Evolutionary conservation across 108 stramenopile species (phyloP).

Genomic region (Nitzschia inconspicua): DNA sequence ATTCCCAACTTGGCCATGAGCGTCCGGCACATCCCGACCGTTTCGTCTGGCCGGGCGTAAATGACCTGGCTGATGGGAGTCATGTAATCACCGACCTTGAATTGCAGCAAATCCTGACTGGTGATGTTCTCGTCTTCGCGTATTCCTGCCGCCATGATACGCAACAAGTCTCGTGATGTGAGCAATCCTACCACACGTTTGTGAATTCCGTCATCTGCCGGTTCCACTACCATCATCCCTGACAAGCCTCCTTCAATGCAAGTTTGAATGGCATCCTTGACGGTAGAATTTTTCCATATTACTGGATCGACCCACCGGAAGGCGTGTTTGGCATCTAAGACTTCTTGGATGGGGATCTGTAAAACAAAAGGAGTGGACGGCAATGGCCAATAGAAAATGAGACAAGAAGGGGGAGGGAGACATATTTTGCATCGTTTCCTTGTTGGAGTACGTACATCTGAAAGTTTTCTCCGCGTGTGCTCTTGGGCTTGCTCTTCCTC

Average conservation of each 20-base stretch:
- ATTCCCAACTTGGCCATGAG: conserved; percentile 89
- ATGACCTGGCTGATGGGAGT: conserved; percentile 83
- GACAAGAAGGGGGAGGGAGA: not conserved
- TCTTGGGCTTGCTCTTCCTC: conserved; percentile 28
- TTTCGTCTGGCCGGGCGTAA: conserved; percentile 80
- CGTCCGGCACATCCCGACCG: conserved; percentile 78
- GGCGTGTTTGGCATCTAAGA: conserved; percentile 74
- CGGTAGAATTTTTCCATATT: conserved; percentile 50
- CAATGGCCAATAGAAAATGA: not conserved
- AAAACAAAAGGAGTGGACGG: not conserved
- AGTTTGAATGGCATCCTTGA: conserved; percentile 59
- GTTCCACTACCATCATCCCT: conserved; percentile 85
- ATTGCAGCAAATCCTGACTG: conserved; percentile 43
- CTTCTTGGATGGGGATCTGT: conserved; percentile 62
- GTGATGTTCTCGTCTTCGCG: conserved; percentile 39
- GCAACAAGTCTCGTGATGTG: conserved; percentile 77
- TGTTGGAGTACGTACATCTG: conserved; percentile 26
- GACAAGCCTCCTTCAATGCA: conserved; percentile 73
- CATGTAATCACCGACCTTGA: conserved; percentile 52
- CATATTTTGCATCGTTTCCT: not conserved
- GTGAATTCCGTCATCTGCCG: conserved; percentile 9
- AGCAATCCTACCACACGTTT: conserved; percentile 62
- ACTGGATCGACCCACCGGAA: conserved; percentile 80
- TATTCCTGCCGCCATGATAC: conserved; percentile 62
- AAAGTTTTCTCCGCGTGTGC: conserved; percentile 16